phyloP scores from a whole-genome alignment of 2,329 filamentous ascomycete genomes.

The Penicillium crustosum region DNA sequence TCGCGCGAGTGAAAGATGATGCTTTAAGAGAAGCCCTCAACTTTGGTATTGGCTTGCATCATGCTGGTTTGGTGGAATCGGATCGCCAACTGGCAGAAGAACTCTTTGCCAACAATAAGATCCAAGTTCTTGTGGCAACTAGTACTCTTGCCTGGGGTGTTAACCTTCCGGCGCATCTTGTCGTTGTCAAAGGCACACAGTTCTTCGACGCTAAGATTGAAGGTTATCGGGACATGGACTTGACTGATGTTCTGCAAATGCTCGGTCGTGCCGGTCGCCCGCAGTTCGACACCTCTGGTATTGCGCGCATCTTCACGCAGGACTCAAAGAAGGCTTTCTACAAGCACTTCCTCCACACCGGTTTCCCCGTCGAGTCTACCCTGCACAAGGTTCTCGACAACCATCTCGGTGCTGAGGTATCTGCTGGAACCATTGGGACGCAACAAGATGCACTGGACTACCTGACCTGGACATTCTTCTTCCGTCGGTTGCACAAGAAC shows the following conservation, averaged over 20 bases:
- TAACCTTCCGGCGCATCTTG: conserved; percentile 92
- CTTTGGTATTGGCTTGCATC: conserved; percentile 95
- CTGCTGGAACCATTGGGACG: conserved; percentile 84
- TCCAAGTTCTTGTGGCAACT: conserved; percentile 93
- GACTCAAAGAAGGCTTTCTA: conserved; percentile 99
- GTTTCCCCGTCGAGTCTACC: conserved; percentile 95
- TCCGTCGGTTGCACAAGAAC: conserved; percentile 94
- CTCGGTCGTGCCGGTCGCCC: conserved; percentile 90
- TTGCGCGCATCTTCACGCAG: conserved; percentile 95
- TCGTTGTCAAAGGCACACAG: conserved; percentile 97
- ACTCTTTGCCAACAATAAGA: conserved; percentile 95
- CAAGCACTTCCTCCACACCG: conserved; percentile 97
- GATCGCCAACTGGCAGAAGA: conserved; percentile 91
- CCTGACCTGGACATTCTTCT: conserved; percentile 99
- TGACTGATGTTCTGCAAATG: conserved; percentile 98
- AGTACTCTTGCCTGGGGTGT: conserved; percentile 98
- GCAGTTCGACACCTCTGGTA: conserved; percentile 93
- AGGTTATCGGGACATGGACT: conserved; percentile 97
- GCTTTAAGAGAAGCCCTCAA: conserved; percentile 89
- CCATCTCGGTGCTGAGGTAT: conserved; percentile 92
- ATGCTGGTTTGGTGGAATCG: conserved; percentile 92
- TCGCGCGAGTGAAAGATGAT: conserved; percentile 89
- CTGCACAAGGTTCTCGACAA: conserved; percentile 96
- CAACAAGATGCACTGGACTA: conserved; percentile 98
- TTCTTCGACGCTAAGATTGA: conserved; percentile 98